Evolutionary conservation across 805 yeast species (phyloP).

Genomic region (Saccharomycodes ludwigii): DNA sequence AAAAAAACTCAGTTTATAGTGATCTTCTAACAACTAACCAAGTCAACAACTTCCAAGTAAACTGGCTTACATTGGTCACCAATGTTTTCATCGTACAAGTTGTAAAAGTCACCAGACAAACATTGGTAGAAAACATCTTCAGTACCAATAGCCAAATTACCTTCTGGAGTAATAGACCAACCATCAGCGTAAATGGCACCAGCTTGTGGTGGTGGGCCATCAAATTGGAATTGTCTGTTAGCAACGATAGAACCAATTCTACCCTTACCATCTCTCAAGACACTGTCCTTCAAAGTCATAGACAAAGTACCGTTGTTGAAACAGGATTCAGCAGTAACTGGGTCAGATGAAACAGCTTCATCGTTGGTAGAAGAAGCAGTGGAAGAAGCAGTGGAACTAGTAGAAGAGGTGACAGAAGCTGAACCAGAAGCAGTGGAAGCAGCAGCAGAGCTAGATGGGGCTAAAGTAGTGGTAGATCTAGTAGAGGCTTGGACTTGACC

Average conservation of each 20-base stretch:
- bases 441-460: constrained; percentile 12
- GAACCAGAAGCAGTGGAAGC: constrained; percentile 20
- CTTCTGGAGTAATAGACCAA: constrained; percentile 40
- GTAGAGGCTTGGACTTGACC: constrained; percentile 20
- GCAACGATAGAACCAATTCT: constrained; percentile 61
- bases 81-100: constrained; percentile 45
- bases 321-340: constrained; percentile 24
- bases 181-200: constrained; percentile 51
- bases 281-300: constrained; percentile 34
- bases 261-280: constrained; percentile 40
- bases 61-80: constrained; percentile 48
- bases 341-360: constrained; percentile 14
- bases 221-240: constrained; percentile 64
- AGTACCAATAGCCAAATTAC: constrained; percentile 46
- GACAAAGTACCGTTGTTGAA: constrained; percentile 32
- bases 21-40: constrained; percentile 29
- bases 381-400: constrained; percentile 17
- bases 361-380: constrained; percentile 12
- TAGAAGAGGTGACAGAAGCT: constrained; percentile 23
- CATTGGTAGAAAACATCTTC: constrained; percentile 50
- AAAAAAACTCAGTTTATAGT: no score
- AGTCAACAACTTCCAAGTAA: constrained; percentile 36
- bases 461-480: constrained; percentile 20
- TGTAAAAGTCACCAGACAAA: constrained; percentile 54
- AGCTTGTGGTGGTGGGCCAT: constrained; percentile 66